These are phyloP conservation scores for Beta macrorhiza DNA, from an alignment of 179 eudicot genomes.

Conservation along the genomic window DNA sequence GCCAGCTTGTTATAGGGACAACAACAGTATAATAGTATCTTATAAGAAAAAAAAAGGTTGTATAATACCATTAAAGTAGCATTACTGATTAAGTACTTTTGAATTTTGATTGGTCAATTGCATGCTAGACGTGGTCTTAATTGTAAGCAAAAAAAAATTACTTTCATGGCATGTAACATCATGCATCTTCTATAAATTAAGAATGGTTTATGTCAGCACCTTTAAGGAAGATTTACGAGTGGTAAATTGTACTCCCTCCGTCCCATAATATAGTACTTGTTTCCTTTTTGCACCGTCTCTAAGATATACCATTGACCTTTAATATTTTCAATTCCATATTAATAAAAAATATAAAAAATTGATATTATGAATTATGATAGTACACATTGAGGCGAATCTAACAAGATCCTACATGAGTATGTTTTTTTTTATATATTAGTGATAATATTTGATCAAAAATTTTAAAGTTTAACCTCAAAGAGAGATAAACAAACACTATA, in stretches of 20 bases:
- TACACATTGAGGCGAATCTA: too few species aligned
- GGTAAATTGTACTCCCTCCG: neutral
- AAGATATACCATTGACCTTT: too few species aligned
- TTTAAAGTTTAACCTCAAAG: too few species aligned
- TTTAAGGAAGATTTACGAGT: neutral
- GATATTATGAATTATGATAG: too few species aligned
- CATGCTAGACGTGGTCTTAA: conserved; percentile 22
- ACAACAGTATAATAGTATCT: neutral
- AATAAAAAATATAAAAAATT: too few species aligned
- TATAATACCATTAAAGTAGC: neutral
- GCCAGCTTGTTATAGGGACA: neutral
- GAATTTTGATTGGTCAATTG: conserved; percentile 16
- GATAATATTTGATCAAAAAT: too few species aligned
- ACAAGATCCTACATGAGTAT: too few species aligned
- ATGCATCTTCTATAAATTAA: conserved; percentile 8
- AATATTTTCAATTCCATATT: too few species aligned
- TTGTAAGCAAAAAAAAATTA: neutral
- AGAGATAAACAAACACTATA: too few species aligned
- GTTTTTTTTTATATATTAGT: too few species aligned
- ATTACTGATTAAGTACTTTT: conserved; percentile 6
- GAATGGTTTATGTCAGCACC: neutral
- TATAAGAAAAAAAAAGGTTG: neutral
- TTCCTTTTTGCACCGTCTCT: too few species aligned
- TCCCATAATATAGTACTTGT: too few species aligned
- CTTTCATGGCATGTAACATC: neutral